These are phyloP conservation scores for Mrakia gelida DNA, from an alignment of 768 basidiomycete genomes.

Conservation along the genomic window DNA sequence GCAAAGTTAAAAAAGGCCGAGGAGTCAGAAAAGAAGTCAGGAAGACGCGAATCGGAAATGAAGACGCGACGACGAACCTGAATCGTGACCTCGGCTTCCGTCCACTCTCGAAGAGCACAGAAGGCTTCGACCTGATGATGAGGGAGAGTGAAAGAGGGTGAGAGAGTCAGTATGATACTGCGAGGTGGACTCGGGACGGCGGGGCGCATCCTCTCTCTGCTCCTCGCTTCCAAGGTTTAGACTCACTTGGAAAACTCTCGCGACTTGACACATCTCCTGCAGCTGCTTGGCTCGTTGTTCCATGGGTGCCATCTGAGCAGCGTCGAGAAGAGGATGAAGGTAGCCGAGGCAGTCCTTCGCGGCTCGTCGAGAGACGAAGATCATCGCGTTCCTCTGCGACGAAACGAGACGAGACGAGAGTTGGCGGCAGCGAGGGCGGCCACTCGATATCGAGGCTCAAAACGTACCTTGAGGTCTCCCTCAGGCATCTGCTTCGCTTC, in stretches of 20 bases:
- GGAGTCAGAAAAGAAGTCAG: not conserved
- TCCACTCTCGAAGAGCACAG: slow-evolving; percentile 12
- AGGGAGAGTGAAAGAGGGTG: not conserved
- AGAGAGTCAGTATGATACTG: not conserved
- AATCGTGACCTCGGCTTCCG: slow-evolving; percentile 1
- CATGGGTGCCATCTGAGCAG: not conserved
- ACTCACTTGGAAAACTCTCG: slow-evolving; percentile 13
- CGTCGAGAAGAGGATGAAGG: slow-evolving; percentile 3
- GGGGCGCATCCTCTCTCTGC: too few species aligned
- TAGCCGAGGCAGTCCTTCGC: not conserved
- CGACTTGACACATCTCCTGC: slow-evolving; percentile 12
- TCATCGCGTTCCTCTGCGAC: not conserved
- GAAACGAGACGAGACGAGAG: not conserved
- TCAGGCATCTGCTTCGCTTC: slow-evolving; percentile 4
- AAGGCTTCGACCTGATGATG: slow-evolving; percentile 8
- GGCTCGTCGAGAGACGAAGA: not conserved
- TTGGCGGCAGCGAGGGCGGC: not conserved
- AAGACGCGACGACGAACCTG: not conserved
- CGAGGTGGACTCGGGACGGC: not conserved
- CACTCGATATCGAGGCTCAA: not conserved
- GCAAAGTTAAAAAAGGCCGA: not conserved
- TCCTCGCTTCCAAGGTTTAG: too few species aligned
- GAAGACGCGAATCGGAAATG: not conserved
- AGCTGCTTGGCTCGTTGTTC: not conserved
- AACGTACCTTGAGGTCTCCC: not conserved